Evolutionary conservation across 1,284 basidiomycete genomes (phyloP).

Genomic region (Puccinia sorghi): DNA sequence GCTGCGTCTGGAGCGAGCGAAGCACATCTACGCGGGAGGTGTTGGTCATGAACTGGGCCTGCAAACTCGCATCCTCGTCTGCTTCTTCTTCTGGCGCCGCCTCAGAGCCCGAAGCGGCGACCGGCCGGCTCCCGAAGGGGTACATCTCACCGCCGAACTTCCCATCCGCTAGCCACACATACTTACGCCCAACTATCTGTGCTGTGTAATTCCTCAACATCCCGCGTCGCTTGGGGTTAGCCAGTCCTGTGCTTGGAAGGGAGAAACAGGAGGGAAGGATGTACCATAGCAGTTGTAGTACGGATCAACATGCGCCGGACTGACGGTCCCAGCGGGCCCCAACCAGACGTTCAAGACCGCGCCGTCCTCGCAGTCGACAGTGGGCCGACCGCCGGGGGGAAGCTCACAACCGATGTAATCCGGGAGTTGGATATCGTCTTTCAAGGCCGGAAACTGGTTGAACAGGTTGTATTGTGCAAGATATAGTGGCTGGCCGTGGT

Average conservation of each 20-base stretch:
- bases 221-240: background rate
- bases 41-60: constrained; percentile 58
- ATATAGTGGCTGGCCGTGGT: constrained; percentile 65
- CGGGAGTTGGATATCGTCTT: constrained; percentile 73
- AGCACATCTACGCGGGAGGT: constrained; percentile 60
- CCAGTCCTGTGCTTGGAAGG: background rate
- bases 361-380: constrained; percentile 70
- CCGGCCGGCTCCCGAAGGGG: constrained; percentile 25
- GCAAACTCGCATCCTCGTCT: background rate
- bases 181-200: constrained; percentile 36
- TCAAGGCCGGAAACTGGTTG: constrained; percentile 76
- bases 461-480: constrained; percentile 87
- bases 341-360: constrained; percentile 84
- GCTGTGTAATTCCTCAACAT: background rate
- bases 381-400: constrained; percentile 58
- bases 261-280: background rate
- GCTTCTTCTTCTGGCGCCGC: background rate
- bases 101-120: background rate
- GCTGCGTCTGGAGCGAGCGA: constrained; percentile 22
- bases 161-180: constrained; percentile 29
- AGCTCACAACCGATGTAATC: constrained; percentile 71
- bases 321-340: constrained; percentile 73
- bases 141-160: constrained; percentile 42
- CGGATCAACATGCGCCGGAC: constrained; percentile 93
- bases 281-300: constrained; percentile 83